These are phyloP conservation scores for Solanum dulcamara DNA, from an alignment of 257 asterid species.

Conservation along the genomic window DNA sequence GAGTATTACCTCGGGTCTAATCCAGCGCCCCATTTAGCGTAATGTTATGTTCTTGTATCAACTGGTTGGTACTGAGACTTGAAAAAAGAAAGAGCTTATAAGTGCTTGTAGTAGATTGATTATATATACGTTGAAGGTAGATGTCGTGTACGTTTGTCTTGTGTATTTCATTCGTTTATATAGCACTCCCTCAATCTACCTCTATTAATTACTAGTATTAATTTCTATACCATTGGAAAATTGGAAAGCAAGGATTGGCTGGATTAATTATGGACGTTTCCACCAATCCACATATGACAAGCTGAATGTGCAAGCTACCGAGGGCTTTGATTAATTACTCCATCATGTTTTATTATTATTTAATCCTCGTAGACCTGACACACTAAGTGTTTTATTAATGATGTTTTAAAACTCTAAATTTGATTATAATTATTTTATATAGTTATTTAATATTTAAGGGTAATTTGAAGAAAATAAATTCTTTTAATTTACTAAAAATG, in stretches of 20 bases:
- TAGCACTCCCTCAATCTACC: neutral
- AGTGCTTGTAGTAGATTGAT: neutral
- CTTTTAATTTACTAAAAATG: no score
- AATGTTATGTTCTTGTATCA: neutral
- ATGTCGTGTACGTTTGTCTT: neutral
- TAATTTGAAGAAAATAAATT: no score
- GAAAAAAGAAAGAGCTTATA: neutral
- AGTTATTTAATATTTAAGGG: no score
- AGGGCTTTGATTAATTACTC: neutral
- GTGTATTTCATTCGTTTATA: neutral
- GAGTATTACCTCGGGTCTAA: constrained; percentile 59
- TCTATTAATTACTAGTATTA: neutral
- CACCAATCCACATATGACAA: neutral
- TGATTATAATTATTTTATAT: no score
- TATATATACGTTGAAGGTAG: neutral
- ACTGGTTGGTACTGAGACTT: neutral
- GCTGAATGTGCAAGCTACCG: neutral
- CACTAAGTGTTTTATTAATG: no score
- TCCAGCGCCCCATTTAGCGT: constrained; percentile 66
- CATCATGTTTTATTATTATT: no score
- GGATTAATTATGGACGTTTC: neutral
- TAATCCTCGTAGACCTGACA: no score
- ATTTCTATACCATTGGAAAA: neutral
- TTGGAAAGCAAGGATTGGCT: neutral
- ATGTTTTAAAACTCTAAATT: neutral